phyloP scores from a whole-genome alignment of 2,329 filamentous ascomycete species.

The Hypoxylon rubiginosum region DNA sequence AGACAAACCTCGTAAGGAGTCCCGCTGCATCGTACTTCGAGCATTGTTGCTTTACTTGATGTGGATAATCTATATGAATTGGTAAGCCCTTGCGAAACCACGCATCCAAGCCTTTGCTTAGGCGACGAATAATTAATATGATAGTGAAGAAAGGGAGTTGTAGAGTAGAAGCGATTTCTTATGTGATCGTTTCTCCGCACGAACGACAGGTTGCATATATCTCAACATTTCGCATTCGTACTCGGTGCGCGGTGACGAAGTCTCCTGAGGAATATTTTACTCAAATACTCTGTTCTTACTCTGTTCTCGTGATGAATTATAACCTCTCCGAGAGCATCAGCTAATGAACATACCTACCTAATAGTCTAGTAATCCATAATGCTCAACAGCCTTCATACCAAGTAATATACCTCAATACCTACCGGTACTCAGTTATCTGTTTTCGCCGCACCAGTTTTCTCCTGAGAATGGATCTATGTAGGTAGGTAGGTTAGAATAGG shows the following conservation, averaged over 20 bases:
- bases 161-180: neutral
- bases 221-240: neutral
- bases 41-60: constrained; percentile 24
- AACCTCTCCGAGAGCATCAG: neutral
- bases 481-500: neutral
- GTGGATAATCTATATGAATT: neutral
- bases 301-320: neutral
- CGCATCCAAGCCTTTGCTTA: neutral
- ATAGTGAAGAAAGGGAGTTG: neutral
- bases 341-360: neutral
- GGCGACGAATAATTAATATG: neutral
- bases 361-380: neutral
- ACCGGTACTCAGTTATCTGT: neutral
- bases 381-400: neutral
- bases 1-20: constrained; percentile 38
- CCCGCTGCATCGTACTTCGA: constrained; percentile 38
- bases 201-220: neutral
- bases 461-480: neutral
- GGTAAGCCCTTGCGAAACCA: neutral
- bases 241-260: constrained; percentile 12
- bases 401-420: neutral
- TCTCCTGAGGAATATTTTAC: neutral
- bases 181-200: constrained; percentile 12
- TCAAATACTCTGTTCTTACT: constrained; percentile 4
- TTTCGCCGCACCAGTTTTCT: neutral